A percentile compares a stretch with the other conserved stretches of the same genome.
These are phyloP conservation scores for Leptographium wingfieldii DNA, from an alignment of 2,329 filamentous ascomycete genomes.

Conservation along the genomic window DNA sequence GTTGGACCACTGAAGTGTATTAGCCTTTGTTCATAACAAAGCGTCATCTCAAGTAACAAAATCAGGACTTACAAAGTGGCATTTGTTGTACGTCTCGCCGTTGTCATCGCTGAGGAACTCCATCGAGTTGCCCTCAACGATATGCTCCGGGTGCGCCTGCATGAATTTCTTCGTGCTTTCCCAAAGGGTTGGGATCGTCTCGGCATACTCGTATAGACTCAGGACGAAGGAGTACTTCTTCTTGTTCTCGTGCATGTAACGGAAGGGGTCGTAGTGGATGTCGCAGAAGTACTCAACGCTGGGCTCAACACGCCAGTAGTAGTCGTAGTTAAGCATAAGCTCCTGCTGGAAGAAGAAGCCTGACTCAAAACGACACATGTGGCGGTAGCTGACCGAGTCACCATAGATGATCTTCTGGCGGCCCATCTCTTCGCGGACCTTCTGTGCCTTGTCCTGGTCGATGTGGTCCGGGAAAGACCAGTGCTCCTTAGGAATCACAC, in stretches of 20 bases:
- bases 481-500: slow-evolving; percentile 78
- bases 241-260: slow-evolving; percentile 85
- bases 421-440: slow-evolving; percentile 88
- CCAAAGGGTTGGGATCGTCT: slow-evolving; percentile 95
- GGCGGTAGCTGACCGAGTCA: slow-evolving; percentile 90
- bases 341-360: slow-evolving; percentile 98
- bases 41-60: background rate
- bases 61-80: slow-evolving; percentile 70
- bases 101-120: slow-evolving; percentile 82
- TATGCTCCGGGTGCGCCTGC: slow-evolving; percentile 75
- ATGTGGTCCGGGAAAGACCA: slow-evolving; percentile 97
- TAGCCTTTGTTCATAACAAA: slow-evolving; percentile 7
- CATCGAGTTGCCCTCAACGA: slow-evolving; percentile 75
- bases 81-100: slow-evolving; percentile 89
- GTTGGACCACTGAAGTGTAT: slow-evolving; percentile 72
- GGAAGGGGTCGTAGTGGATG: slow-evolving; percentile 90
- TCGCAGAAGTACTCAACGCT: slow-evolving; percentile 95
- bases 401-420: slow-evolving; percentile 96
- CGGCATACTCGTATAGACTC: slow-evolving; percentile 89
- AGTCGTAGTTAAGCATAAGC: slow-evolving; percentile 92
- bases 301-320: slow-evolving; percentile 98
- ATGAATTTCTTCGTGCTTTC: slow-evolving; percentile 93
- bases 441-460: slow-evolving; percentile 82
- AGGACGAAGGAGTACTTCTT: slow-evolving; percentile 98
- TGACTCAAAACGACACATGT: slow-evolving; percentile 99